Percentiles rank a stretch among this genome's conserved stretches.
These are phyloP conservation scores for Mycena crocata DNA, from an alignment of 768 basidiomycete species.

Conservation along the genomic window DNA sequence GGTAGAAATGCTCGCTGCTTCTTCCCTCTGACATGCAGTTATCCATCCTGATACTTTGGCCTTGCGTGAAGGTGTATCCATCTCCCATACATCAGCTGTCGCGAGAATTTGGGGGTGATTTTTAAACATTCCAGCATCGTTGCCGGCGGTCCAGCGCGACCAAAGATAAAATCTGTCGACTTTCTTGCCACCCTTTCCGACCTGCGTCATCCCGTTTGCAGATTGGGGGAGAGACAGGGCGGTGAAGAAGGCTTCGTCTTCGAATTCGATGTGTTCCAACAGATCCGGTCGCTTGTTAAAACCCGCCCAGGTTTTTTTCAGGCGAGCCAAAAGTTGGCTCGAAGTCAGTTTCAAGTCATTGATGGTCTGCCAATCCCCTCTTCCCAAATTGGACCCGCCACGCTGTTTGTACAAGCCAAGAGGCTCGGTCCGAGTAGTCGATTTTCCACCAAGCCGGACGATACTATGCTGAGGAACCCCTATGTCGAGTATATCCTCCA, in stretches of 20 bases:
- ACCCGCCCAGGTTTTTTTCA: conserved; percentile 43
- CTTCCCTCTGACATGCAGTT: conserved; percentile 40
- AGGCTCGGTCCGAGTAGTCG: conserved; percentile 56
- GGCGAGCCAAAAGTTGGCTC: conserved; percentile 18
- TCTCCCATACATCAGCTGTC: conserved; percentile 49
- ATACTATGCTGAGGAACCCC: conserved; percentile 63
- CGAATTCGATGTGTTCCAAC: conserved; percentile 63
- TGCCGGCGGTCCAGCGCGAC: conserved; percentile 57
- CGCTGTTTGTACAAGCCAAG: conserved; percentile 58
- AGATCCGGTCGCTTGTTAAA: conserved; percentile 45
- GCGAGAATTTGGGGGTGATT: conserved; percentile 36
- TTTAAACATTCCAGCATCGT: conserved; percentile 57
- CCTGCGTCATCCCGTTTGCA: conserved; percentile 57
- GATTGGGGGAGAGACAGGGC: conserved; percentile 57
- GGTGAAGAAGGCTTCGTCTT: conserved; percentile 56
- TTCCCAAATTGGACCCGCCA: conserved; percentile 37
- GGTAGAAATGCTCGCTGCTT: conserved; percentile 41
- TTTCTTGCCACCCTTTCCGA: conserved; percentile 53
- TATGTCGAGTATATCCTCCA: conserved; percentile 69
- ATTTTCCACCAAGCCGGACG: conserved; percentile 71
- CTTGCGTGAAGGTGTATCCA: conserved; percentile 35
- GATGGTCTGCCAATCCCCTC: conserved; percentile 55
- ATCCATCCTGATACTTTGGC: conserved; percentile 43
- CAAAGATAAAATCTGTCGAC: conserved; percentile 57
- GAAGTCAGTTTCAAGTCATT: conserved; percentile 49